Percentiles rank a stretch among this genome's conserved stretches.
Evolutionary conservation across 2,329 filamentous ascomycete genomes (phyloP).

Genomic region (Thelonectria blattea): DNA sequence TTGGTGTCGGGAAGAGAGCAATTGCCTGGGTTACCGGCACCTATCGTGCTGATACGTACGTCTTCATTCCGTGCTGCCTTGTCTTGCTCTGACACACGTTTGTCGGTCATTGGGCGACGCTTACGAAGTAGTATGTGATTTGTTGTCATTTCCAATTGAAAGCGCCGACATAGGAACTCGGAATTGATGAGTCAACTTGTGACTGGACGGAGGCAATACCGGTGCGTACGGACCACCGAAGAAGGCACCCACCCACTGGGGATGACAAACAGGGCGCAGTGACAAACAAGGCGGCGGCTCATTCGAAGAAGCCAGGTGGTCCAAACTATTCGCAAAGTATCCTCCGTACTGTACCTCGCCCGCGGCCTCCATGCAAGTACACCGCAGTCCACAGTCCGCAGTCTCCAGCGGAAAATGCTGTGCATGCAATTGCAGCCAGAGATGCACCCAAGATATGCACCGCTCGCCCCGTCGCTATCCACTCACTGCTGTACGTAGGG

Average conservation of each 20-base stretch:
- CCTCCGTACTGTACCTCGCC: neutral
- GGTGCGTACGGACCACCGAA: neutral
- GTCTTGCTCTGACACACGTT: neutral
- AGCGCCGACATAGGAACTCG: conserved; percentile 2
- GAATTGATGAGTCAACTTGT: conserved; percentile 1
- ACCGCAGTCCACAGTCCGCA: neutral
- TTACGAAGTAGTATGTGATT: neutral
- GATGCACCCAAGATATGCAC: neutral
- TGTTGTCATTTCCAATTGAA: neutral
- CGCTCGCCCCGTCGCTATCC: neutral
- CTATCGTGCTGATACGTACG: neutral
- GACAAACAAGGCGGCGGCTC: neutral
- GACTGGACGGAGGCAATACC: neutral
- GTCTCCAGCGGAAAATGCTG: neutral
- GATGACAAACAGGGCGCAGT: neutral
- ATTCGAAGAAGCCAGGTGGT: too few relatives aligned
- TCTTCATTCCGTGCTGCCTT: neutral
- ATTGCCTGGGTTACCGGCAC: neutral
- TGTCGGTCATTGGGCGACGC: neutral
- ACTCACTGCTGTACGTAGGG: conserved; percentile 16
- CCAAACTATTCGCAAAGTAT: neutral
- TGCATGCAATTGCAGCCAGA: neutral
- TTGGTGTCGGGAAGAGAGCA: neutral
- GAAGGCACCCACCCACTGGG: neutral
- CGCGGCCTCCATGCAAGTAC: neutral